Base-by-base conservation (phyloP, 1,284 basidiomycete species). In the Dichomitus squalens region DNA sequence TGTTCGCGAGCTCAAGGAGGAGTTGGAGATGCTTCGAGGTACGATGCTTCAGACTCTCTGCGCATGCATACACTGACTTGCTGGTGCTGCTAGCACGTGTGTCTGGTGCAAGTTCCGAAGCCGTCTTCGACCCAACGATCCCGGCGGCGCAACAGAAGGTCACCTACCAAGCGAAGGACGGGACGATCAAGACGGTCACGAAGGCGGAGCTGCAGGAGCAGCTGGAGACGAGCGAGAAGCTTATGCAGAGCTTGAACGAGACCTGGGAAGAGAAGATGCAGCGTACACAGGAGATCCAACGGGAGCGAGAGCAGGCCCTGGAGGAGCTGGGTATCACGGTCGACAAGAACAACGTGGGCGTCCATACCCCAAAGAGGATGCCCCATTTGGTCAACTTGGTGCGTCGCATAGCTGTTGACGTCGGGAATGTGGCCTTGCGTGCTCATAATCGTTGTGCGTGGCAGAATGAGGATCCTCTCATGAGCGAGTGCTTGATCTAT, bases 311-410 rank as follows among this genome's bases (percentile, higher is more conserved):
- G 78, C 90, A 95, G 79, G 97, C 96, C 4, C 76, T 99, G 49
- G 97, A 99, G 75, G 96, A 98, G 75, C 78, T 99, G 61, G 96
- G 96, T 49, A 98, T 99, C 72, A 92, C 93, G 36, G 94, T 99
- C 57, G 96, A 98, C 75, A 98, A 96, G 83, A 92, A 95, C 69
- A 84, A 92, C 58, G 91, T 97, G 55, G 95, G 95, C 47, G 94
- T 99, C 49, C 95, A 98, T 78, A 96, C 96, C n/a, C 96, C 96
- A n/a, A 98, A 98, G 81, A 95, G 89, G 86, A 95, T 94, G 86
- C 95, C 96, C 3, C 95, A 96, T 76, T 78, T 98, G 61, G 95
- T 98, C 69, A 98, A 98, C 74, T 76, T 98, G 80, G 90, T 93
- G 72, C 71, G 88, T 80, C 16, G 36, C 16, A 33, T 2, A 47